Evolutionary conservation across 306 rosid species (phyloP), one percentile per base, ranked within the genome.

Genomic region (Hippophae tibetana): DNA sequence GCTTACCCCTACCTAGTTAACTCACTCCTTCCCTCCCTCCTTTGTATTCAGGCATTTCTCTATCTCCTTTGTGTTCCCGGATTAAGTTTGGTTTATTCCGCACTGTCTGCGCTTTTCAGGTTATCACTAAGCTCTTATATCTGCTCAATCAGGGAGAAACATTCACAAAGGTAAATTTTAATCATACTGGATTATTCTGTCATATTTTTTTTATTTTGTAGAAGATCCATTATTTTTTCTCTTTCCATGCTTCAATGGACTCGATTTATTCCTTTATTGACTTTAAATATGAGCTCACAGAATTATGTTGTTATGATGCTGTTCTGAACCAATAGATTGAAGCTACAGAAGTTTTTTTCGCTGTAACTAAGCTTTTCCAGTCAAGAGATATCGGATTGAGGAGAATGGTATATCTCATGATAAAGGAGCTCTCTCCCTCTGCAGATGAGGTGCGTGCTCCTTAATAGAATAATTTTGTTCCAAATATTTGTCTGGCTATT

Each of bases 311-410:
- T 60, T 62, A 61, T 54, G 11, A 23, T 68, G 56, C 27, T 69
- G 63, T 44, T 56, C 51, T 53, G 48, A 68, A 72, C 51, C 71
- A n/a, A 50, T 60, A 92, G 99, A 31, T 84, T 3, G 99, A 88
- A 88, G 99, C 97, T 74, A 92, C 99, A 31, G 99, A 88, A 73
- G 99, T 92, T 66, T 92, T 92, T 85, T 92, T 92, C 80, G 52
- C 99, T 11, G 97, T 92, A 65, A 92, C 99, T 43, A 92, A 92
- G 76, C 95, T 92, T 64, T 92, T 92, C 78, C 99, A 88, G 71
- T 82, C 97, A 47, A 82, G 86, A 70, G 99, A 92, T 83, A 79
- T 88, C 60, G 97, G 99, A 58, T 75, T 92, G 61, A 88, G 99
- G 79, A 92, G 99, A 77, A 92, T 92, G 99, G 99, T 92, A 72